phyloP scores from a whole-genome alignment of 805 yeast species.

The Dipodascopsis tothii region DNA sequence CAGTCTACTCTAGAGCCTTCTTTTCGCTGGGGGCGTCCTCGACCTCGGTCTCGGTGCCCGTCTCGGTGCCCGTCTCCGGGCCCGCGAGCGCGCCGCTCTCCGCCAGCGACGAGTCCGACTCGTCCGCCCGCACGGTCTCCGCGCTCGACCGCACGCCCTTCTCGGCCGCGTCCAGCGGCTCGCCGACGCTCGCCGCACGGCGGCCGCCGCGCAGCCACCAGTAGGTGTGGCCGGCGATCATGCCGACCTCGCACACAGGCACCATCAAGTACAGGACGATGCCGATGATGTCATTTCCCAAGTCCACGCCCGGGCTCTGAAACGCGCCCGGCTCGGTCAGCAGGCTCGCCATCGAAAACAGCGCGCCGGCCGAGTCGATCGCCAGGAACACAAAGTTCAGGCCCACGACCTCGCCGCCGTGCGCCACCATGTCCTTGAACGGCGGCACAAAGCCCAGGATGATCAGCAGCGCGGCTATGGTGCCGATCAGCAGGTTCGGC shows the following conservation, averaged over 20 bases:
- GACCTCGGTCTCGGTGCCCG: no score
- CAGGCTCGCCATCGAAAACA: conserved; percentile 62
- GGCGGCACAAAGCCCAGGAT: conserved; percentile 83
- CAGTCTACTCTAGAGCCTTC: no score
- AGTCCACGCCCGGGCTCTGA: conserved; percentile 28
- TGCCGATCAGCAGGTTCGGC: conserved; percentile 78
- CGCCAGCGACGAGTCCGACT: no score
- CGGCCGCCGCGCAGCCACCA: conserved; percentile 18
- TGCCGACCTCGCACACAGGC: conserved; percentile 68
- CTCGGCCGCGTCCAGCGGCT: no score
- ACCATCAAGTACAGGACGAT: conserved; percentile 67
- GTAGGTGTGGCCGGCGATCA: conserved; percentile 50
- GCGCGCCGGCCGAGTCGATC: conserved; percentile 76
- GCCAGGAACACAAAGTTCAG: conserved; percentile 72
- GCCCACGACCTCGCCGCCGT: conserved; percentile 81
- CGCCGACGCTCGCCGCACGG: neutral
- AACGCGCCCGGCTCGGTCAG: conserved; percentile 36
- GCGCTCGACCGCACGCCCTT: no score
- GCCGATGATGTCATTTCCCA: conserved; percentile 69
- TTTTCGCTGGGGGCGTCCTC: no score
- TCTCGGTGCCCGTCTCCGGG: no score
- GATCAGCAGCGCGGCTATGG: conserved; percentile 65
- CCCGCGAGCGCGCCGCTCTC: no score
- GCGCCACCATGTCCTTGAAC: conserved; percentile 70
- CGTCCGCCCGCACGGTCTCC: no score